Conservation (phyloP, 345 rosid genomes). For the Salix koriyanagi region DNA sequence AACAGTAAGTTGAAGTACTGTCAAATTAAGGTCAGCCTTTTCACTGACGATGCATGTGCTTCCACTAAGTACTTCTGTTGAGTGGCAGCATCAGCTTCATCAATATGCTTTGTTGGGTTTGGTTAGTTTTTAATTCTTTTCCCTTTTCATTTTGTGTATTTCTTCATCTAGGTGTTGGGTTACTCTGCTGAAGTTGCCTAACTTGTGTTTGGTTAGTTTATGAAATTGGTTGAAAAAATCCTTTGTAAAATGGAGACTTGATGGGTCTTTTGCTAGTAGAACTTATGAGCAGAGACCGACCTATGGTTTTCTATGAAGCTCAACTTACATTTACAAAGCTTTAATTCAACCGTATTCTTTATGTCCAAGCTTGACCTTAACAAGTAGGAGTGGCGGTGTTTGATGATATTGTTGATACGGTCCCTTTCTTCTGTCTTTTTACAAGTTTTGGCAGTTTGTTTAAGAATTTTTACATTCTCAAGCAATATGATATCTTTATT, state of each 20-base stretch:
- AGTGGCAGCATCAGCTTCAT: slow-evolving; percentile 38
- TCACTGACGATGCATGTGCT: slow-evolving; percentile 23
- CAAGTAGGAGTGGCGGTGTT: background rate
- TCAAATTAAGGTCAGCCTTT: slow-evolving; percentile 4
- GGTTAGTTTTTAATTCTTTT: slow-evolving; percentile 12
- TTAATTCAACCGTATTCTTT: background rate
- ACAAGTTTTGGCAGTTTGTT: slow-evolving; percentile 13
- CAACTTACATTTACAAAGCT: background rate
- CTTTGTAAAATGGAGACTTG: slow-evolving; percentile 24
- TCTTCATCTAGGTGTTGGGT: slow-evolving; percentile 24
- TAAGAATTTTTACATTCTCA: slow-evolving; percentile 7
- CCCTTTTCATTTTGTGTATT: background rate
- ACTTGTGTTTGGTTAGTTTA: slow-evolving; percentile 5
- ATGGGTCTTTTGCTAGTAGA: slow-evolving; percentile 11
- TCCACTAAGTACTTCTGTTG: slow-evolving; percentile 35
- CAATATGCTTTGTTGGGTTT: slow-evolving; percentile 34
- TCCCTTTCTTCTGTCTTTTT: background rate
- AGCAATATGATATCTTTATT: slow-evolving; percentile 31
- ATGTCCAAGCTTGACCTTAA: background rate
- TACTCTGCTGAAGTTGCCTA: background rate
- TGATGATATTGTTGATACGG: background rate
- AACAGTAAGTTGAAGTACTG: slow-evolving; percentile 44
- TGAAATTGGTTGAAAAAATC: slow-evolving; percentile 18
- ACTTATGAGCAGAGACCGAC: background rate
- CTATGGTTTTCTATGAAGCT: background rate